phyloP scores from a whole-genome alignment of 2,329 filamentous ascomycete species.

The Aspergillus neoniger region DNA sequence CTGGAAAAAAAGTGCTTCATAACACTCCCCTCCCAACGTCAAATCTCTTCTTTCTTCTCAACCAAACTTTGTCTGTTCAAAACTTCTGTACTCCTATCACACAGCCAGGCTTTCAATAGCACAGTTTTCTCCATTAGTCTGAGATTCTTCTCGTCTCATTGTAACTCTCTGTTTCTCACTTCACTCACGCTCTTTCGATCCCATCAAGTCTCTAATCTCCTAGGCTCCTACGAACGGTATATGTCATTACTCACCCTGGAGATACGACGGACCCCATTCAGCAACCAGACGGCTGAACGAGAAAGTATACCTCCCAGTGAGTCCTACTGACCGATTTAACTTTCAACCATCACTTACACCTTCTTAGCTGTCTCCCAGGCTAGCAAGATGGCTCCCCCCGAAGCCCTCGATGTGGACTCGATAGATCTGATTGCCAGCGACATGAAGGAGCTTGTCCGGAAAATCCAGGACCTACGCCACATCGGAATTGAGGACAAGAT shows the following conservation, averaged over 20 bases:
- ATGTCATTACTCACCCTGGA: not conserved
- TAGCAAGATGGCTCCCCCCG: not conserved
- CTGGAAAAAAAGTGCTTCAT: not conserved
- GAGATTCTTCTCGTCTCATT: too few species aligned
- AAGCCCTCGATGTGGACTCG: constrained; percentile 13
- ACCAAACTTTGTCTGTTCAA: not conserved
- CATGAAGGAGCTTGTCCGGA: constrained; percentile 42
- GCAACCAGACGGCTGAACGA: not conserved
- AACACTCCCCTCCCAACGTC: not conserved
- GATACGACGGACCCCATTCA: not conserved
- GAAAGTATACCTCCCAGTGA: not conserved
- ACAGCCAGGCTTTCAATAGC: too few species aligned
- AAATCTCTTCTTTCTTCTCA: not conserved
- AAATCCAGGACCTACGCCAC: constrained; percentile 63
- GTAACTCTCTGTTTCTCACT: too few species aligned
- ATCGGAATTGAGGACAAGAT: constrained; percentile 70
- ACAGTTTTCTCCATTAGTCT: too few species aligned
- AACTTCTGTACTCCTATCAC: not conserved
- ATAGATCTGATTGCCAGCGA: constrained; percentile 34
- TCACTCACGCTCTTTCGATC: too few species aligned
- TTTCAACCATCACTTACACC: constrained; percentile 1
- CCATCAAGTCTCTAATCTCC: too few species aligned
- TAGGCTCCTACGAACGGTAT: too few species aligned
- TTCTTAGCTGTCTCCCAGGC: constrained; percentile 1
- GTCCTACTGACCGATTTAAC: not conserved